Percentiles rank a stretch among this genome's conserved stretches.
Conservation (phyloP, 2,329 filamentous ascomycete genomes). For the Parastagonospora avenae region DNA sequence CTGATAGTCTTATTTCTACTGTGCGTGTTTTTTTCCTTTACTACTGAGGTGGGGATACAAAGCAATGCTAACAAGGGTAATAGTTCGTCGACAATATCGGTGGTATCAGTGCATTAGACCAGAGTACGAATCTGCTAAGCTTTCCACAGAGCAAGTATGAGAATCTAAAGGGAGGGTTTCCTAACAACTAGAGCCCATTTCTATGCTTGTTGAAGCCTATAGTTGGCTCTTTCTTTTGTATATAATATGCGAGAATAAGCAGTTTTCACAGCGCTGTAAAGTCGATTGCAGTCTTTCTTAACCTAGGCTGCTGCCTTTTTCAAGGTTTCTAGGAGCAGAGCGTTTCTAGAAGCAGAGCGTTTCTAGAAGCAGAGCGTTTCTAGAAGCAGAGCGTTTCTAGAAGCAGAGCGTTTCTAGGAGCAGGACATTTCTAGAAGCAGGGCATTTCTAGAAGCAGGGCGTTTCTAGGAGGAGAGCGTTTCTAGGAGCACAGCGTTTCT, state of each 20-base stretch:
- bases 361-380: conserved; percentile 1
- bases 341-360: neutral
- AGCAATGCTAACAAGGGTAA: neutral
- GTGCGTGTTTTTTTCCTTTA: neutral
- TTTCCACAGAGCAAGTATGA: conserved; percentile 1
- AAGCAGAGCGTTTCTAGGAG: neutral
- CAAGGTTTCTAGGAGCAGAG: too few relatives aligned
- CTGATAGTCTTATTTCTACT: neutral
- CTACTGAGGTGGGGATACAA: neutral
- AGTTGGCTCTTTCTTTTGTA: neutral
- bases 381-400: conserved; percentile 3
- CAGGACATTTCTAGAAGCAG: conserved; percentile 1
- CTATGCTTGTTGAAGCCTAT: neutral
- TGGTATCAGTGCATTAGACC: neutral
- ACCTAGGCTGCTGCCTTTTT: too few relatives aligned
- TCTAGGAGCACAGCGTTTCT: conserved; percentile 1
- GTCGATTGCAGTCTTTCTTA: neutral
- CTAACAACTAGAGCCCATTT: conserved; percentile 10
- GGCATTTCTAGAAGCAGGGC: neutral
- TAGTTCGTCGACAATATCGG: neutral
- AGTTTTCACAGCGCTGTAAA: too few relatives aligned
- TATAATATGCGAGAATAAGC: too few relatives aligned
- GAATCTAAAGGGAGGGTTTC: conserved; percentile 1
- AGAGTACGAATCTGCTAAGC: conserved; percentile 2
- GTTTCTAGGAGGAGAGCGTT: conserved; percentile 1